Evolutionary conservation across 805 yeast species (phyloP).

Genomic region (Ogataea chonburiensis): DNA sequence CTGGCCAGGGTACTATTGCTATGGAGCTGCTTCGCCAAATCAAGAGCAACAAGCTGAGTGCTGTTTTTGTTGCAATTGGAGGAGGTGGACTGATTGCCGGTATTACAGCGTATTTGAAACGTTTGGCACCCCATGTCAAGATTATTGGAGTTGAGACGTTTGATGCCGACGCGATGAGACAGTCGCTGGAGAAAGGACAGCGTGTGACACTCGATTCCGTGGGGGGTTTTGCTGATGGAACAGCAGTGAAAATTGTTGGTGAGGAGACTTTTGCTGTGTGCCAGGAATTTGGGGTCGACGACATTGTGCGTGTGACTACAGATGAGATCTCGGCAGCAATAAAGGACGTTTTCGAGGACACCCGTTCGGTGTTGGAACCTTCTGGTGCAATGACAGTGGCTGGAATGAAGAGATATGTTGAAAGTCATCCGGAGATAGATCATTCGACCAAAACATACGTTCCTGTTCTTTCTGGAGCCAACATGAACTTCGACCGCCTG

Average conservation of each 20-base stretch:
- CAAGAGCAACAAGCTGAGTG: conserved; percentile 69
- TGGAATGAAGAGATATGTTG: conserved; percentile 82
- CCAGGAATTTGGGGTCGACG: conserved; percentile 74
- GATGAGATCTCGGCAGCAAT: conserved; percentile 96
- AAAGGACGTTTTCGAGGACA: conserved; percentile 94
- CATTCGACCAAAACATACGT: conserved; percentile 71
- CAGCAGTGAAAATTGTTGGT: conserved; percentile 90
- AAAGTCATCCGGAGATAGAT: conserved; percentile 64
- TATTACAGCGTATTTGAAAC: conserved; percentile 81
- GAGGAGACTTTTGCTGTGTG: conserved; percentile 87
- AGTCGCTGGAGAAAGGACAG: conserved; percentile 57
- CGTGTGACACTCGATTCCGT: conserved; percentile 64
- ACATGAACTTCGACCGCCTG: conserved; percentile 95
- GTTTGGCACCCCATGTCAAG: conserved; percentile 97
- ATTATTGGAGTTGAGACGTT: conserved; percentile 93
- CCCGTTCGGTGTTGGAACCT: conserved; percentile 92
- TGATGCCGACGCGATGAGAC: conserved; percentile 91
- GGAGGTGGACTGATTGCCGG: conserved; percentile 98
- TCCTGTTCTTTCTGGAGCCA: conserved; percentile 92
- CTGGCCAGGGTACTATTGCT: conserved; percentile 98
- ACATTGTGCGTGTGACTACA: conserved; percentile 77
- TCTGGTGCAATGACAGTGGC: conserved; percentile 97
- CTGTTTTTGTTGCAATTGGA: conserved; percentile 91
- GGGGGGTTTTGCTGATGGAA: conserved; percentile 98
- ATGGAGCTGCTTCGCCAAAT: conserved; percentile 89